A percentile compares a stretch with the other conserved stretches of the same genome.
These are phyloP conservation scores for Kwoniella newhampshirensis DNA, from an alignment of 768 basidiomycete genomes.

Conservation along the genomic window DNA sequence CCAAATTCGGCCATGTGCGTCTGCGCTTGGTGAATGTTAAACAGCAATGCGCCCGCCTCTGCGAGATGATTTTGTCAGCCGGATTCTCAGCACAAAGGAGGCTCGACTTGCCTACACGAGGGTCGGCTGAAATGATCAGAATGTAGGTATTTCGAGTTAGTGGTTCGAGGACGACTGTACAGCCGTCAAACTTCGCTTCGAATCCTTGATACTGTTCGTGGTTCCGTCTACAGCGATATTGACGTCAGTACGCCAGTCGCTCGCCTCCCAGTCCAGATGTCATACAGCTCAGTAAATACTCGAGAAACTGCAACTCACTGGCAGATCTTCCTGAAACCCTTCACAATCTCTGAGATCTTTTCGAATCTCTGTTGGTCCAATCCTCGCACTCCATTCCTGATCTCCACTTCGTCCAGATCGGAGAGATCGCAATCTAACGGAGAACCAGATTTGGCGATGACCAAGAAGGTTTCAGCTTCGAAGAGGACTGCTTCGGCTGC, in stretches of 20 bases:
- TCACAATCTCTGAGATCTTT: slow-evolving; percentile 74
- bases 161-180: slow-evolving; percentile 64
- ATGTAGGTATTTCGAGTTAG: slow-evolving; percentile 93
- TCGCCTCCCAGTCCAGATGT: too few species aligned
- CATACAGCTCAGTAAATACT: slow-evolving; percentile 8
- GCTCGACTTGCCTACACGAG: slow-evolving; percentile 68
- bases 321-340: slow-evolving; percentile 90
- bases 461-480: slow-evolving; percentile 95
- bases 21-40: slow-evolving; percentile 83
- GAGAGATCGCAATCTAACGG: slow-evolving; percentile 44
- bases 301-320: too few species aligned
- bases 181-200: slow-evolving; percentile 48
- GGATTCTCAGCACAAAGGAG: neutral
- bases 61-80: slow-evolving; percentile 11
- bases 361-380: slow-evolving; percentile 56
- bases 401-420: slow-evolving; percentile 50
- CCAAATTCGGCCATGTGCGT: slow-evolving; percentile 80
- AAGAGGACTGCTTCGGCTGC: slow-evolving; percentile 94
- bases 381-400: slow-evolving; percentile 50
- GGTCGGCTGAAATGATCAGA: slow-evolving; percentile 82
- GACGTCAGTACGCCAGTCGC: too few species aligned
- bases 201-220: slow-evolving; percentile 45
- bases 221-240: too few species aligned
- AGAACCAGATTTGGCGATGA: slow-evolving; percentile 66
- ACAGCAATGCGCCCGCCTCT: slow-evolving; percentile 84